Evolutionary conservation across 2,329 filamentous ascomycete species (phyloP).

Genomic region (Pseudogymnoascus sp.): DNA sequence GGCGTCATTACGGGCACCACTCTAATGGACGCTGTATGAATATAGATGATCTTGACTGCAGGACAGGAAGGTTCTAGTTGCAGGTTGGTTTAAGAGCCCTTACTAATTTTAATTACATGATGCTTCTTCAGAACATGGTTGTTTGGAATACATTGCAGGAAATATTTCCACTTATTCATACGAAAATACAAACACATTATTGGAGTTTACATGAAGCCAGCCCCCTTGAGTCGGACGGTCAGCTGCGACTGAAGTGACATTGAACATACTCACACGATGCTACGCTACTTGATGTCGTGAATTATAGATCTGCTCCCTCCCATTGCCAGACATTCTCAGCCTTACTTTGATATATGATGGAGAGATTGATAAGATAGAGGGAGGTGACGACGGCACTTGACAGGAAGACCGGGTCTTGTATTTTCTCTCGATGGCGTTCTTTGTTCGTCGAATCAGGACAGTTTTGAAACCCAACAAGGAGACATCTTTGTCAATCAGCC

Average conservation of each 20-base stretch:
- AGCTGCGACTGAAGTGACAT: background rate
- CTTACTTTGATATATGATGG: background rate
- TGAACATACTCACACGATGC: background rate
- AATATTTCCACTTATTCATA: background rate
- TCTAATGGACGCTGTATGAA: slow-evolving; percentile 7
- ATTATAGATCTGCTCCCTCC: no score
- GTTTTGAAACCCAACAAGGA: background rate
- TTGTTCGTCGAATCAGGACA: background rate
- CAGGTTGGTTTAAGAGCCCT: slow-evolving; percentile 5
- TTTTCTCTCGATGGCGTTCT: background rate
- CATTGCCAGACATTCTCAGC: background rate
- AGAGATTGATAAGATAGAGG: background rate
- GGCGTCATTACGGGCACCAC: slow-evolving; percentile 2
- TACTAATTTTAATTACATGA: slow-evolving; percentile 7
- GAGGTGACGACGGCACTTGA: background rate
- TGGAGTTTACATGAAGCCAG: background rate
- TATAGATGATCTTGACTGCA: slow-evolving; percentile 7
- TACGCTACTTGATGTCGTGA: background rate
- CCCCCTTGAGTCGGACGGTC: background rate
- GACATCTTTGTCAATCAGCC: background rate
- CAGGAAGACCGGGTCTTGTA: background rate
- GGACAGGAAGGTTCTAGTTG: slow-evolving; percentile 8
- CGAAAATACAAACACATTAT: slow-evolving; percentile 3
- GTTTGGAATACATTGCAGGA: slow-evolving; percentile 4
- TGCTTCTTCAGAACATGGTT: slow-evolving; percentile 7